Conservation (phyloP, 139 green algal genomes). For the Coelastrella sp. region DNA sequence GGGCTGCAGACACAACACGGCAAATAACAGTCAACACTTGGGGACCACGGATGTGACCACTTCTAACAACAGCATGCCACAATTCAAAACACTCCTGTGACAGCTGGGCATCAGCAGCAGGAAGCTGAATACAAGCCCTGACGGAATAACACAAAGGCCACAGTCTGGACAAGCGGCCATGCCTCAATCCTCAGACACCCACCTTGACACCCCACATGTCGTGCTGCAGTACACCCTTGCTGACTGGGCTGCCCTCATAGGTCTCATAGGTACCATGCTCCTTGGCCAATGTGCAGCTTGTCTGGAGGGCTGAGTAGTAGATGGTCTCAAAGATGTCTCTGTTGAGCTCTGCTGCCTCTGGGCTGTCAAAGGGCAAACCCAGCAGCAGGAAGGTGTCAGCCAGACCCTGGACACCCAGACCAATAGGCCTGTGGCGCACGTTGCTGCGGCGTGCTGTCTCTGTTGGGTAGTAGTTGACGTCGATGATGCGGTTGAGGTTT, state of each 20-base stretch:
- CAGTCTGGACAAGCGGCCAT: too few species aligned
- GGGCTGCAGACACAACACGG: slow-evolving; percentile 42
- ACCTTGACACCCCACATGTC: slow-evolving; percentile 97
- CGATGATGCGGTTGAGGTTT: slow-evolving; percentile 99
- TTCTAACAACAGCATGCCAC: too few species aligned
- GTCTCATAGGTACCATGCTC: slow-evolving; percentile 87
- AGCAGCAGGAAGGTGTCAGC: slow-evolving; percentile 99
- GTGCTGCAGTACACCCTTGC: slow-evolving; percentile 88
- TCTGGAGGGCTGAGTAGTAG: slow-evolving; percentile 91
- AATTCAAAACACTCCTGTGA: too few species aligned
- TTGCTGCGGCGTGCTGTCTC: slow-evolving; percentile 90
- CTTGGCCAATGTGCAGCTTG: slow-evolving; percentile 87
- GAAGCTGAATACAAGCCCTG: too few species aligned
- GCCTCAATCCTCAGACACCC: neutral
- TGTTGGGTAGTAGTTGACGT: slow-evolving; percentile 99
- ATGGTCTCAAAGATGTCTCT: slow-evolving; percentile 97
- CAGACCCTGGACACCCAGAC: slow-evolving; percentile 92
- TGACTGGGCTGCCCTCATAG: slow-evolving; percentile 89
- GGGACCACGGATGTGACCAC: too few species aligned
- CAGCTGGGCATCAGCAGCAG: neutral
- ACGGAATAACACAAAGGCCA: too few species aligned
- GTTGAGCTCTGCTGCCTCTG: slow-evolving; percentile 83
- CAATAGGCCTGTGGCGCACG: slow-evolving; percentile 97
- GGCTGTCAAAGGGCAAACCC: slow-evolving; percentile 96
- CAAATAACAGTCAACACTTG: too few species aligned